Evolutionary conservation across 495 filamentous ascomycete genomes (phyloP).

Genomic region (Penicillium diatomitis): DNA sequence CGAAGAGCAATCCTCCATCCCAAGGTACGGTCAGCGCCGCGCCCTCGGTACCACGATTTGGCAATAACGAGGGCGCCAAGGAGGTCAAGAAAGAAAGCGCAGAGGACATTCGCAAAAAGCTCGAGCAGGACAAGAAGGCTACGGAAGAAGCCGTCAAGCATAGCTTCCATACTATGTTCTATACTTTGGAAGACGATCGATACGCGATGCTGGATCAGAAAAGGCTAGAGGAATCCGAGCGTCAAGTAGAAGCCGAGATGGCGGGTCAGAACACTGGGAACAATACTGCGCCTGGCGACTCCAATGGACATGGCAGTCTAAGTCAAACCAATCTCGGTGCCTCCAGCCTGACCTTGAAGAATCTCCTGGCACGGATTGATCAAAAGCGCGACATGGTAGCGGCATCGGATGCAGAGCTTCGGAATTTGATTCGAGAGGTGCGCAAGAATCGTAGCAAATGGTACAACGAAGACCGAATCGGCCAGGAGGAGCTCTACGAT

Average conservation of each 20-base stretch:
- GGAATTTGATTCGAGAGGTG: constrained; percentile 90
- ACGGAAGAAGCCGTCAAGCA: constrained; percentile 82
- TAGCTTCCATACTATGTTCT: constrained; percentile 85
- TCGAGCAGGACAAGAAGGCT: constrained; percentile 89
- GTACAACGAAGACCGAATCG: constrained; percentile 94
- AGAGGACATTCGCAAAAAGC: constrained; percentile 83
- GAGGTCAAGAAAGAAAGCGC: constrained; percentile 52
- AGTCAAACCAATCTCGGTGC: constrained; percentile 91
- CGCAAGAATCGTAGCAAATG: constrained; percentile 97
- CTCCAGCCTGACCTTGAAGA: constrained; percentile 93
- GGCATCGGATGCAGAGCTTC: constrained; percentile 85
- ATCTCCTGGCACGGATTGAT: constrained; percentile 93
- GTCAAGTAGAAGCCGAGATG: constrained; percentile 91
- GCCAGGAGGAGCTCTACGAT: constrained; percentile 97
- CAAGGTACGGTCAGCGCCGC: constrained; percentile 25
- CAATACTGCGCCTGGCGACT: constrained; percentile 36
- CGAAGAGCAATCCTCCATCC: constrained; percentile 41
- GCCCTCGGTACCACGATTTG: constrained; percentile 21
- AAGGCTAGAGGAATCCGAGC: constrained; percentile 90
- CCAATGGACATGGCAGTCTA: constrained; percentile 67
- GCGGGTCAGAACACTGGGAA: constrained; percentile 51
- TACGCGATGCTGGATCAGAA: constrained; percentile 97
- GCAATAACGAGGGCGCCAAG: constrained; percentile 25
- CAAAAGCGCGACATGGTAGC: constrained; percentile 76
- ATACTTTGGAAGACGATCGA: constrained; percentile 88